Percentiles rank a stretch among this genome's conserved stretches.
Conservation (phyloP, 331 rosid species). For the Cydonia oblonga region DNA sequence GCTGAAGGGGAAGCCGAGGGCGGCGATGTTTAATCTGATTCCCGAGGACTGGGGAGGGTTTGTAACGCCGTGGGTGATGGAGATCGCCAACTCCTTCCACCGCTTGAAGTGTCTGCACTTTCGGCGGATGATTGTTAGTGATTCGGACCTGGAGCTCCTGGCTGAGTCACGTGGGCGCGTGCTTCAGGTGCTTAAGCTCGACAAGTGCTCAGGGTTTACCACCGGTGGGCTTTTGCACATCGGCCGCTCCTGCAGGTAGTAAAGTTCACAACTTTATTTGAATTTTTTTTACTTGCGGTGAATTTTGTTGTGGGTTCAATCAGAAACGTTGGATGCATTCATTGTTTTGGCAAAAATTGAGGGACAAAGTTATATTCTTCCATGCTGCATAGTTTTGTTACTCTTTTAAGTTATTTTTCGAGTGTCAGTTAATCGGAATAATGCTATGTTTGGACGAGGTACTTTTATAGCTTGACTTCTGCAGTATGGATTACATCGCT, state of each 20-base stretch:
- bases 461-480: neutral
- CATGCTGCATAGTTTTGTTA: neutral
- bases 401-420: neutral
- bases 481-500: neutral
- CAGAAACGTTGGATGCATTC: neutral
- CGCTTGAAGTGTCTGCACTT: constrained; percentile 70
- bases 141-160: constrained; percentile 66
- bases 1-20: constrained; percentile 88
- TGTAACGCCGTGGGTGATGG: constrained; percentile 74
- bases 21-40: constrained; percentile 91
- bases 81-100: constrained; percentile 46
- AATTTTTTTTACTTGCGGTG: too few species aligned
- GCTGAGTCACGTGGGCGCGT: constrained; percentile 50
- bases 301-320: neutral
- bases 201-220: constrained; percentile 87
- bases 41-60: constrained; percentile 97
- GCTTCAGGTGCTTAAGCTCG: constrained; percentile 64
- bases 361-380: neutral
- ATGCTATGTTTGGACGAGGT: too few species aligned
- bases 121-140: constrained; percentile 81
- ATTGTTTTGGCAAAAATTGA: neutral
- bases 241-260: constrained; percentile 72
- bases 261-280: neutral
- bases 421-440: neutral
- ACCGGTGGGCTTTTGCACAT: constrained; percentile 67